Conservation (phyloP, 2,329 filamentous ascomycete species). For the Sporothrix inflata region DNA sequence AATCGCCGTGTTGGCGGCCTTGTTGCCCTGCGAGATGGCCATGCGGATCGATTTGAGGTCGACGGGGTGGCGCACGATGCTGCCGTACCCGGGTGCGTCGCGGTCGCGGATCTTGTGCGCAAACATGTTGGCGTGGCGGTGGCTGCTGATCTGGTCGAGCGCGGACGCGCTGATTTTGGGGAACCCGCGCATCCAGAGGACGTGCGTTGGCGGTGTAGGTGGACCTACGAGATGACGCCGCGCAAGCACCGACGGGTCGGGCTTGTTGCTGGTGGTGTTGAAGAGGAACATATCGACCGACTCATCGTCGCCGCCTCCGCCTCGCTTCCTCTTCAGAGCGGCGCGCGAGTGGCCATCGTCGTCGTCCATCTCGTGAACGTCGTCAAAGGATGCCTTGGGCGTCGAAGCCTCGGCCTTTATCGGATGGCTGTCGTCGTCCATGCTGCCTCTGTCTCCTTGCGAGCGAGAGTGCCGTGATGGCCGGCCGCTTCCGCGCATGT, state of each 20-base stretch:
- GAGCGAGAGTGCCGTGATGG: constrained; percentile 13
- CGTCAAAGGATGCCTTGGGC: constrained; percentile 40
- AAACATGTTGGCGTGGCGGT: constrained; percentile 80
- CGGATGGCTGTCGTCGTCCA: neutral
- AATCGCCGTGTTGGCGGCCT: constrained; percentile 64
- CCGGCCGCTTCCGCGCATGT: neutral
- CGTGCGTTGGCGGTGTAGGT: constrained; percentile 64
- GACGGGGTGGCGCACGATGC: constrained; percentile 73
- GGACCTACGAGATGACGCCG: constrained; percentile 39
- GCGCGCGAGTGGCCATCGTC: neutral
- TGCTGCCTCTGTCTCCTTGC: neutral
- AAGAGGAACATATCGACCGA: neutral
- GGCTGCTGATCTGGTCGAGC: constrained; percentile 75
- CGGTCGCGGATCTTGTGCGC: constrained; percentile 73
- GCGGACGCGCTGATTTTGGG: constrained; percentile 72
- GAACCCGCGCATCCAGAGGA: constrained; percentile 76
- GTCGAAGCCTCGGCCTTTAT: constrained; percentile 60
- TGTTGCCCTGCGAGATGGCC: constrained; percentile 73
- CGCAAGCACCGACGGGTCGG: constrained; percentile 42
- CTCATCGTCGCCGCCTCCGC: neutral
- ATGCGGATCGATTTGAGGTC: constrained; percentile 78
- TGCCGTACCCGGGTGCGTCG: constrained; percentile 75
- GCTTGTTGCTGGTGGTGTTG: constrained; percentile 35
- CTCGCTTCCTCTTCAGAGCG: constrained; percentile 15
- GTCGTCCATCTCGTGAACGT: neutral